Percentiles rank a stretch among this genome's conserved stretches.
These are phyloP conservation scores for Candida bentonensis DNA, from an alignment of 805 yeast genomes.

Conservation along the genomic window DNA sequence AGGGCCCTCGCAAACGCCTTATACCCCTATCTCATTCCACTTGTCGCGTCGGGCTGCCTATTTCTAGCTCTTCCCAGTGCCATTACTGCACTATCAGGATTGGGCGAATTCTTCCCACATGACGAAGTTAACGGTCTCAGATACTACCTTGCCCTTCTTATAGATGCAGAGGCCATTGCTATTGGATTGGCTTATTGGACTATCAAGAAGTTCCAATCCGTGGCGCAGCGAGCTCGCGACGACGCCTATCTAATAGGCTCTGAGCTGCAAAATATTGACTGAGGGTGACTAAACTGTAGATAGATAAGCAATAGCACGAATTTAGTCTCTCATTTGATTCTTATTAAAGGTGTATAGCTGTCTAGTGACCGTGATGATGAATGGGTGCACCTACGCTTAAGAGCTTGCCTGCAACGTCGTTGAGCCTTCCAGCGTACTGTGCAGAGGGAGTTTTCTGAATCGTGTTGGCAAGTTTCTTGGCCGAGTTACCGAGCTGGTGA, in stretches of 20 bases:
- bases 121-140: neutral
- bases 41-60: no score
- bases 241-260: slow-evolving; percentile 21
- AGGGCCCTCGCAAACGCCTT: no score
- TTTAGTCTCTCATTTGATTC: no score
- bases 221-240: slow-evolving; percentile 14
- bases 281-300: no score
- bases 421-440: neutral
- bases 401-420: neutral
- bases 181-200: neutral
- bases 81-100: no score
- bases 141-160: neutral
- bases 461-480: slow-evolving; percentile 2
- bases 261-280: slow-evolving; percentile 19
- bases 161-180: neutral
- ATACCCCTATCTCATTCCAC: no score
- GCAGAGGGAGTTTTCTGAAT: slow-evolving; percentile 3
- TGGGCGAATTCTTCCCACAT: no score
- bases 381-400: neutral
- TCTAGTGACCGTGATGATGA: neutral
- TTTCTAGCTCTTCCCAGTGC: no score
- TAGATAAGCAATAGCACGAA: no score
- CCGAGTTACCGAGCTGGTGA: slow-evolving; percentile 4
- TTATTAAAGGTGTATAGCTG: no score
- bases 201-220: neutral